A percentile compares a stretch with the other conserved stretches of the same genome.
These are phyloP conservation scores for Moesziomyces antarcticus DNA, from an alignment of 1,284 basidiomycete genomes.

Conservation along the genomic window DNA sequence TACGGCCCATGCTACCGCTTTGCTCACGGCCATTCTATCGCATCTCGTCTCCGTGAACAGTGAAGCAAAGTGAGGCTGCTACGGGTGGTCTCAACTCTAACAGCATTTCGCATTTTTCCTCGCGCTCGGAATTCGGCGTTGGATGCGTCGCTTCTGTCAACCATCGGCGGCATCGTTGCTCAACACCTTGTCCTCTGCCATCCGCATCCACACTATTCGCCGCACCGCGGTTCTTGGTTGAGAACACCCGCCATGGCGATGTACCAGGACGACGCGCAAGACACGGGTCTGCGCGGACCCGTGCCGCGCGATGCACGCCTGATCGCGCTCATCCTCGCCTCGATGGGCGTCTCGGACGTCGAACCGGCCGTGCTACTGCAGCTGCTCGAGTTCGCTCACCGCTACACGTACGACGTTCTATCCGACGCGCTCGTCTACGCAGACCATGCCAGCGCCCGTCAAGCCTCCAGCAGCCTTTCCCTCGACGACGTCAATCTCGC, in stretches of 20 bases:
- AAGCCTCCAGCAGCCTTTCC: conserved; percentile 70
- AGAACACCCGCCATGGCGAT: neutral
- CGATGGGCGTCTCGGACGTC: conserved; percentile 92
- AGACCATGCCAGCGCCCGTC: conserved; percentile 77
- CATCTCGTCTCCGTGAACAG: too few relatives aligned
- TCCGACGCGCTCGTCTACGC: conserved; percentile 90
- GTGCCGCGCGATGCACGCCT: conserved; percentile 86
- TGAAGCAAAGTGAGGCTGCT: too few relatives aligned
- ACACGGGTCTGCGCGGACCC: conserved; percentile 38
- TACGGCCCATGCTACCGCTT: too few relatives aligned
- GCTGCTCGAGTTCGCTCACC: conserved; percentile 92
- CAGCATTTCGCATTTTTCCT: neutral
- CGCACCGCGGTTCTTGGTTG: neutral
- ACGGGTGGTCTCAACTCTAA: neutral
- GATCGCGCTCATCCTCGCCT: conserved; percentile 89
- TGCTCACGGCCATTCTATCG: too few relatives aligned
- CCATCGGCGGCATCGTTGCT: neutral
- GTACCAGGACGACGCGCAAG: conserved; percentile 1
- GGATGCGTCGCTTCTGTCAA: neutral
- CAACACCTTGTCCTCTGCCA: neutral
- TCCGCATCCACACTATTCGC: neutral
- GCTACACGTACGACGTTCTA: conserved; percentile 91
- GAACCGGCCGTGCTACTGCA: conserved; percentile 94
- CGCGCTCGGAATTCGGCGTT: conserved; percentile 1
- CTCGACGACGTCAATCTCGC: conserved; percentile 91